phyloP scores from a whole-genome alignment of 2,329 filamentous ascomycete species.

The Colletotrichum ledebouriae region DNA sequence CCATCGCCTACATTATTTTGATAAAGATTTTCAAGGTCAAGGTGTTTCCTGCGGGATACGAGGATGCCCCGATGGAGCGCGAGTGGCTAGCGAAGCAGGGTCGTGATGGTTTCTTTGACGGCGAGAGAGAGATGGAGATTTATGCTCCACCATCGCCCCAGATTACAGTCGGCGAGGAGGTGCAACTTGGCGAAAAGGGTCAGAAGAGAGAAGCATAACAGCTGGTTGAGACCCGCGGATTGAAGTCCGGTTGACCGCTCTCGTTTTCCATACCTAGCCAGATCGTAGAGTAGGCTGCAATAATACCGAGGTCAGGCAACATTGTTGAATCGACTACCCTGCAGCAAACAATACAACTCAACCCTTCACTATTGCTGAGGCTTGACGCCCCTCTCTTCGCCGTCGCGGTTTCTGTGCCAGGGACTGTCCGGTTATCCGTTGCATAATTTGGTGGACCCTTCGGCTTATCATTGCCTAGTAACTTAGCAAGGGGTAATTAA shows the following conservation, averaged over 20 bases:
- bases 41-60: slow-evolving; percentile 45
- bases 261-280: too few species aligned
- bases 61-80: slow-evolving; percentile 38
- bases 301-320: background rate
- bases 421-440: background rate
- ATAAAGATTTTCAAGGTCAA: slow-evolving; percentile 43
- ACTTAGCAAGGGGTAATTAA: too few species aligned
- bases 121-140: slow-evolving; percentile 40
- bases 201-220: slow-evolving; percentile 25
- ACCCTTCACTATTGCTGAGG: too few species aligned
- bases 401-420: background rate
- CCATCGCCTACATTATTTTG: slow-evolving; percentile 46
- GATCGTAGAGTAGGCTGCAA: background rate
- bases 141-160: slow-evolving; percentile 37
- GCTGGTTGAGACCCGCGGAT: too few species aligned
- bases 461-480: slow-evolving; percentile 16
- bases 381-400: background rate
- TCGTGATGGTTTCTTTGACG: slow-evolving; percentile 46
- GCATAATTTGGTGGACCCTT: slow-evolving; percentile 18
- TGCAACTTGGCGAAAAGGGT: slow-evolving; percentile 26
- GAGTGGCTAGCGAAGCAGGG: slow-evolving; percentile 47
- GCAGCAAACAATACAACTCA: too few species aligned
- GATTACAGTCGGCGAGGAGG: slow-evolving; percentile 30
- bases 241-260: too few species aligned
- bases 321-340: too few species aligned